A percentile compares a stretch with the other conserved stretches of the same genome.
Evolutionary conservation across 305 asterid species (phyloP).

Genomic region (Stenogyne calaminthoides): DNA sequence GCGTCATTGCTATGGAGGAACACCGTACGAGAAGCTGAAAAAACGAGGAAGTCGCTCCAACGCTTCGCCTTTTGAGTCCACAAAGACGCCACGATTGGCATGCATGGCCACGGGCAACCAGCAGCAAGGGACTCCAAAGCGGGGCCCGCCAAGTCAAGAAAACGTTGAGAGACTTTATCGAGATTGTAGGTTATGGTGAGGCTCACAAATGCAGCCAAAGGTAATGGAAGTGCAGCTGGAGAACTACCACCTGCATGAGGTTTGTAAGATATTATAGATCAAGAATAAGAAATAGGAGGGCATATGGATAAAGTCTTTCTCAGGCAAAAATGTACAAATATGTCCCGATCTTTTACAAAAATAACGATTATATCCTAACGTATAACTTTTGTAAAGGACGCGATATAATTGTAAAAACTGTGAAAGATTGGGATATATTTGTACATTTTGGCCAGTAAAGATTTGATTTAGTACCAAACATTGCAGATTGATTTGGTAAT

Average conservation of each 20-base stretch:
- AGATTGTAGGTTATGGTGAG: constrained; percentile 98
- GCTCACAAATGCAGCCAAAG: constrained; percentile 98
- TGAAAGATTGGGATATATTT: no score
- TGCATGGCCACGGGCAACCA: constrained; percentile 99
- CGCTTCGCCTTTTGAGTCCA: constrained; percentile 97
- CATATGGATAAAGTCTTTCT: background rate
- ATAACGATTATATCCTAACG: background rate
- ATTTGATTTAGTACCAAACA: background rate
- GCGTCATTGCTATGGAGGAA: constrained; percentile 92
- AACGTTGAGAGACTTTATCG: constrained; percentile 89
- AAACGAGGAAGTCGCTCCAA: constrained; percentile 96
- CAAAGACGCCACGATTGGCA: constrained; percentile 93
- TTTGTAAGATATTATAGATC: no score
- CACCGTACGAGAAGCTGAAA: constrained; percentile 95
- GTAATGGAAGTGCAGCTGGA: constrained; percentile 91
- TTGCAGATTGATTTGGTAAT: background rate
- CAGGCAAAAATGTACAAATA: background rate
- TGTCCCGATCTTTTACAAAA: background rate
- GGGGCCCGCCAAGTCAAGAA: constrained; percentile 95
- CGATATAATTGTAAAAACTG: no score
- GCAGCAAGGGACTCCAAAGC: constrained; percentile 97
- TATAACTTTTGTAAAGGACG: no score
- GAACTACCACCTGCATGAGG: constrained; percentile 80
- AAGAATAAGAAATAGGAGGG: background rate
- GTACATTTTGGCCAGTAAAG: no score